Evolutionary conservation across 208 protist genomes (phyloP).

Genomic region (Crithidia sp.): DNA sequence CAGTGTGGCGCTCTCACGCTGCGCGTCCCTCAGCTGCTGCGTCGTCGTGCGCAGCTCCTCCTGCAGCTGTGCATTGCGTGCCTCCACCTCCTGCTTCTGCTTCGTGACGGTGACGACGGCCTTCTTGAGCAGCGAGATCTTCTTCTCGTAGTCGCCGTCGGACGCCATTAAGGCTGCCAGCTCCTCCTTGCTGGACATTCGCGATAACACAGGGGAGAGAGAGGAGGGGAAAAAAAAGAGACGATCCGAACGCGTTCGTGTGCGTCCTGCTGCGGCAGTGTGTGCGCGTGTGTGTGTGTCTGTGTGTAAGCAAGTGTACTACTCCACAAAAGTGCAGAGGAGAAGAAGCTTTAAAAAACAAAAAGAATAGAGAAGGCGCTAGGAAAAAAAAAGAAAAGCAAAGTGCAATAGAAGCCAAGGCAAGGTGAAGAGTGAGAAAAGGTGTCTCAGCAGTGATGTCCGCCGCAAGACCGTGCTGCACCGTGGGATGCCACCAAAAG

Average conservation of each 20-base stretch:
- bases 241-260: not conserved
- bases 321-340: no score
- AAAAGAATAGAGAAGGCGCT: no score
- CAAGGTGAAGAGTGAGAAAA: no score
- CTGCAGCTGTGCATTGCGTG: constrained; percentile 52
- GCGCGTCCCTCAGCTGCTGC: constrained; percentile 44
- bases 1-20: constrained; percentile 54
- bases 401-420: not conserved
- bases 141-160: constrained; percentile 73
- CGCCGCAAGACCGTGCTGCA: no score
- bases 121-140: constrained; percentile 85
- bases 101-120: constrained; percentile 82
- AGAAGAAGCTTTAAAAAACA: no score
- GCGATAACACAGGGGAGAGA: constrained; percentile 3
- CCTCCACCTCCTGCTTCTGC: constrained; percentile 80
- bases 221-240: not conserved
- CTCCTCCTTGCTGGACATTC: constrained; percentile 38
- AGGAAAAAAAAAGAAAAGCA: not conserved
- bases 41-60: constrained; percentile 48
- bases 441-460: no score
- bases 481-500: no score
- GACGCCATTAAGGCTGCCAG: constrained; percentile 77
- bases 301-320: not conserved
- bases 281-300: constrained; percentile 2
- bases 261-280: not conserved